Conservation (phyloP, 805 yeast species). For the Metschnikowia bowlesiae region DNA sequence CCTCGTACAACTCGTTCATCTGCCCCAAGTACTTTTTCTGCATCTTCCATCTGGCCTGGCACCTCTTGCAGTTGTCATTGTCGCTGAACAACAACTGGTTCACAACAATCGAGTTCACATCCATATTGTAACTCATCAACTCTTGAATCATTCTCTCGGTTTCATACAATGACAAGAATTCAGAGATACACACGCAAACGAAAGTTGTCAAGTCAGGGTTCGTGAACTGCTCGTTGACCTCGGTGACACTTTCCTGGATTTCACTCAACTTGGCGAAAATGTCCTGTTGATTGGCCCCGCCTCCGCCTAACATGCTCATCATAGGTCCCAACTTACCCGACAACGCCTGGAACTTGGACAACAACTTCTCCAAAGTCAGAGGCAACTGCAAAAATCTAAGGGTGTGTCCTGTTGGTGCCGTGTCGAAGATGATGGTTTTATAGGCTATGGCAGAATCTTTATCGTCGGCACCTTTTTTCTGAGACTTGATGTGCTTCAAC, state of each 20-base stretch:
- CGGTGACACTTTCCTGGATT: constrained; percentile 73
- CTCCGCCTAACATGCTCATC: constrained; percentile 73
- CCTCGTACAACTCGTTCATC: constrained; percentile 94
- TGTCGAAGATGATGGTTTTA: constrained; percentile 91
- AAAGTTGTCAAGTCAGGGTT: constrained; percentile 94
- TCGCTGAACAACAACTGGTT: constrained; percentile 91
- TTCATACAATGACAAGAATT: constrained; percentile 91
- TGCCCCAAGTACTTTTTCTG: constrained; percentile 93
- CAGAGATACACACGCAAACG: constrained; percentile 96
- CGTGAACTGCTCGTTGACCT: constrained; percentile 91
- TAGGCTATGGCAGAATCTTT: constrained; percentile 38
- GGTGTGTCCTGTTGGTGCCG: constrained; percentile 99
- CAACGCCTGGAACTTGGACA: constrained; percentile 82
- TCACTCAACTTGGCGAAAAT: constrained; percentile 75
- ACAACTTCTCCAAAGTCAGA: constrained; percentile 79
- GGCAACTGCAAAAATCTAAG: constrained; percentile 93
- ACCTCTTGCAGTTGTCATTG: constrained; percentile 80
- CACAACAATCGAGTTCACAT: constrained; percentile 92
- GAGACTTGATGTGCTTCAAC: constrained; percentile 88
- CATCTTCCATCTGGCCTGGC: constrained; percentile 91
- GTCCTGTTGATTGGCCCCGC: constrained; percentile 57
- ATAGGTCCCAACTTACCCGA: constrained; percentile 88
- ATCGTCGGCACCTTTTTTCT: constrained; percentile 32
- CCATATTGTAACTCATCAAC: constrained; percentile 89
- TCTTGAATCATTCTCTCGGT: constrained; percentile 98